phyloP scores from a whole-genome alignment of 2,329 filamentous ascomycete species.

The Fusarium fracticaudum region DNA sequence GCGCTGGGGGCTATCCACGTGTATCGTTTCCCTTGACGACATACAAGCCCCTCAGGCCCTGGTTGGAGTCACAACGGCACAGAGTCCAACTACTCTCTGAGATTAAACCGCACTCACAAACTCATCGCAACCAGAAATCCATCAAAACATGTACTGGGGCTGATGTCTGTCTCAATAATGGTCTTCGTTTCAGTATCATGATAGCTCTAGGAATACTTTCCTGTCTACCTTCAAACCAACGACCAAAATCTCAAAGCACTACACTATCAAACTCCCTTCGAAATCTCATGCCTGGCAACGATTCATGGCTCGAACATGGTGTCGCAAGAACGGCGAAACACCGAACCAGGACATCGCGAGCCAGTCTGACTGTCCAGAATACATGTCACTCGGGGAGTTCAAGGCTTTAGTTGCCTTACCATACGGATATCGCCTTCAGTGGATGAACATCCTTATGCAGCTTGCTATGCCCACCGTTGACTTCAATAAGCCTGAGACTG shows the following conservation, averaged over 20 bases:
- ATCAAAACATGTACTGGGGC: background rate
- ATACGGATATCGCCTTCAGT: slow-evolving; percentile 27
- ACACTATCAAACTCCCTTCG: slow-evolving; percentile 27
- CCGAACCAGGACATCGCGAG: slow-evolving; percentile 64
- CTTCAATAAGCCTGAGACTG: slow-evolving; percentile 37
- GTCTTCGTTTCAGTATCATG: slow-evolving; percentile 33
- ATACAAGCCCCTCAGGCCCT: slow-evolving; percentile 13
- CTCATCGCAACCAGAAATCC: slow-evolving; percentile 1
- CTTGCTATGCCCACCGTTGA: slow-evolving; percentile 36
- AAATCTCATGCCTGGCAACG: slow-evolving; percentile 7
- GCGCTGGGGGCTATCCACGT: accelerated
- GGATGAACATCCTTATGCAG: slow-evolving; percentile 36
- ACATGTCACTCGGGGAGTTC: slow-evolving; percentile 64
- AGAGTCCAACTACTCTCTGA: slow-evolving; percentile 35
- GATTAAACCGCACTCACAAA: slow-evolving; percentile 26
- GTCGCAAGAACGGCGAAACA: slow-evolving; percentile 3
- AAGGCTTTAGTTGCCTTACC: slow-evolving; percentile 47
- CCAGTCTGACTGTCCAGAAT: slow-evolving; percentile 57
- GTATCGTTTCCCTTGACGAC: slow-evolving; percentile 1
- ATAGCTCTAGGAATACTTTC: background rate
- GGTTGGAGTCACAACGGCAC: background rate
- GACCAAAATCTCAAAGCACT: background rate
- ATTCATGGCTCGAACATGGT: slow-evolving; percentile 22
- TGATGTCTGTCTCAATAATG: slow-evolving; percentile 40
- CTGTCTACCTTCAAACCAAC: background rate